Base-by-base conservation (phyloP, 2,329 filamentous ascomycete species). In the Pyricularia pennisetigena region DNA sequence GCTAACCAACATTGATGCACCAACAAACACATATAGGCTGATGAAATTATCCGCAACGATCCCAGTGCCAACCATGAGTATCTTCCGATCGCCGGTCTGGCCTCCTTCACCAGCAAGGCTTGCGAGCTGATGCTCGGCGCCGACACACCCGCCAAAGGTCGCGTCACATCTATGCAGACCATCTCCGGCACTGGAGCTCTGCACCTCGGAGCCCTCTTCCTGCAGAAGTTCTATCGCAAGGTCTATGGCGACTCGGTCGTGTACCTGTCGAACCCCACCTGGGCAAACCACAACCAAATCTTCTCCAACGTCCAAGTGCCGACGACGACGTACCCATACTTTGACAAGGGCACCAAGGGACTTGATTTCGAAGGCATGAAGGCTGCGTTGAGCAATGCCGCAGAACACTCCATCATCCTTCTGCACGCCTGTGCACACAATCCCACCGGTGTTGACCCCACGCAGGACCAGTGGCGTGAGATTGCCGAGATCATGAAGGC, bases 281-380 rank as follows among this genome's bases (percentile, higher is more conserved):
- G 95, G 95, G 93, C 91, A 73, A 99, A 99, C 83, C 95, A 99
- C 88, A 90, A 96, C 82, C 95, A 98, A 80, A 97, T 99, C 84
- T 97, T 99, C 83, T 87, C 84, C 80, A 98, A 98, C 77, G 93
- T 97, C 76, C 85, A 86, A 74, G 83, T 98, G 32, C 82, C 87
- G 41, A 87, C 93, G 74, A 89, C 89, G 73, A 87, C 87, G 72
- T 99, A 99, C 82, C 95, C 94, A 66, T 99, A 99, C 85, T 99
- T 97, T 82, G 90, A 89, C 78, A 88, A 92, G 78, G 78, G 91
- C 77, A 97, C 94, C 72, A 94, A 93, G 78, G 94, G 93, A 66
- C 89, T 99, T 67, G 93, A 98, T 80, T 94, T 97, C 75, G 88
- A 91, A 70, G 94, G 93, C 80, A 94, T 98, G 90, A 88, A 92